Percentiles rank a stretch among this genome's conserved stretches.
These are phyloP conservation scores for Malus domestica DNA, from an alignment of 306 rosid genomes.

Conservation along the genomic window ASM211411v1 NC_041796.1:30921501-30922000, in stretches of 20 bases:
- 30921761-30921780: not conserved
- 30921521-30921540: not conserved
- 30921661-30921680: not conserved
- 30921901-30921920: conserved; percentile 92
- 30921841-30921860: conserved; percentile 9
- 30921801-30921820: not conserved
- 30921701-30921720: not conserved
- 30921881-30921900: conserved; percentile 94
- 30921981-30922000: not conserved
- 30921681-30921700: too few species aligned
- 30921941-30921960: conserved; percentile 78
- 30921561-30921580: not conserved
- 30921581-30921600: not conserved
- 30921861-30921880: conserved; percentile 96
- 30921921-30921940: conserved; percentile 98
- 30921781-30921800: not conserved
- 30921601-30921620: not conserved
- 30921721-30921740: not conserved
- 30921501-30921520: not conserved
- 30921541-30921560: not conserved
- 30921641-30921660: not conserved
- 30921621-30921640: not conserved
- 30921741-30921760: not conserved
- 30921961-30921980: conserved; percentile 16
- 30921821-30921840: not conserved